Evolutionary conservation across 179 eudicot species (phyloP).

Genomic region (Beta lomatogona): DNA sequence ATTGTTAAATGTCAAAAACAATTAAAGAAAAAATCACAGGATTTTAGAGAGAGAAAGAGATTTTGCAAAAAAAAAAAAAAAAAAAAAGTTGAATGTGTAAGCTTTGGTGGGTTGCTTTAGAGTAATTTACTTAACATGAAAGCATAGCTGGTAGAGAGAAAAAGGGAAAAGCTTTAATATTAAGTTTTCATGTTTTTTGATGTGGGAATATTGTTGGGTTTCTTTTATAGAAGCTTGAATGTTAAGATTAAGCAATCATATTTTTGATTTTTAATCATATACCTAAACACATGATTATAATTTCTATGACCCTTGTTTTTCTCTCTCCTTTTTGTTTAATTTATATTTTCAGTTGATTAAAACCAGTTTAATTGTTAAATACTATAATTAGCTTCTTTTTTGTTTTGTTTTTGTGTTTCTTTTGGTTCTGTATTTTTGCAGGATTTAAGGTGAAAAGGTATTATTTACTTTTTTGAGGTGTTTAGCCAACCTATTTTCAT

Average conservation of each 20-base stretch:
- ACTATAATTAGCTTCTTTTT: conserved; percentile 35
- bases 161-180: conserved; percentile 22
- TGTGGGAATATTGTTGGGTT: conserved; percentile 24
- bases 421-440: conserved; percentile 26
- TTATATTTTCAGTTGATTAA: conserved; percentile 10
- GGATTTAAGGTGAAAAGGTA: conserved; percentile 28
- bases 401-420: conserved; percentile 1
- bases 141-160: conserved; percentile 39
- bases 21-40: background rate
- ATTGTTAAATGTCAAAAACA: conserved; percentile 2
- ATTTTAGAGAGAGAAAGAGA: conserved; percentile 7
- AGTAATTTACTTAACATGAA: conserved; percentile 30
- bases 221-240: conserved; percentile 44
- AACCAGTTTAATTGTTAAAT: conserved; percentile 11
- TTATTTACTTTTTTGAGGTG: conserved; percentile 35
- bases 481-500: conserved; percentile 31
- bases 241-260: conserved; percentile 49
- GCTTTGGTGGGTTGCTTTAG: conserved; percentile 28
- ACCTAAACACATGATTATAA: conserved; percentile 48
- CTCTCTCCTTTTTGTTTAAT: conserved; percentile 15
- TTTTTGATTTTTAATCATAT: conserved; percentile 37
- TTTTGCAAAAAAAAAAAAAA: conserved; percentile 10
- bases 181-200: conserved; percentile 31
- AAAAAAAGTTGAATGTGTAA: conserved; percentile 26
- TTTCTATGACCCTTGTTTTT: conserved; percentile 16